phyloP scores from a whole-genome alignment of 768 basidiomycete species.

The Postia placenta region DNA sequence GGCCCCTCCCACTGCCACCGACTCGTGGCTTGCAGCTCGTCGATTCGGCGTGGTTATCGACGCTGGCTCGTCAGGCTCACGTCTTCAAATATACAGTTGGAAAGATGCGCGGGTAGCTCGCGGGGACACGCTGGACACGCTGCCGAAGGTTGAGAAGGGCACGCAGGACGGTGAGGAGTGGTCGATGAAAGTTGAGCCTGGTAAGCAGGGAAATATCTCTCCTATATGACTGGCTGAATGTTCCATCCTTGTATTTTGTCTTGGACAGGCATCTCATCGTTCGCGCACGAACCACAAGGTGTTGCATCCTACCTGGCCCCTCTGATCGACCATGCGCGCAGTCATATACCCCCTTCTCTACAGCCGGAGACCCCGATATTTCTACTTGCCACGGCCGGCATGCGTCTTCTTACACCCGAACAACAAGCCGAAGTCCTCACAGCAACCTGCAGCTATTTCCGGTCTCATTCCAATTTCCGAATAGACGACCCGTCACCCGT shows the following conservation, averaged over 20 bases:
- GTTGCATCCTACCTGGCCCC: conserved; percentile 78
- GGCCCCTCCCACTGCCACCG: conserved; percentile 67
- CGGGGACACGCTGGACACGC: conserved; percentile 43
- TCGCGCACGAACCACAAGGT: conserved; percentile 59
- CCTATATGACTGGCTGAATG: not conserved
- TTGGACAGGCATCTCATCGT: conserved; percentile 75
- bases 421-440: conserved; percentile 71
- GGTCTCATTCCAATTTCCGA: conserved; percentile 69
- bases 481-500: conserved; percentile 57
- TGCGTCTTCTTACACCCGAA: conserved; percentile 74
- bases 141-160: conserved; percentile 92
- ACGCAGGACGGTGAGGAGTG: conserved; percentile 75
- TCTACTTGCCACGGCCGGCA: conserved; percentile 93
- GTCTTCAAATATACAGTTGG: conserved; percentile 98
- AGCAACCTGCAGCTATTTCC: conserved; percentile 72
- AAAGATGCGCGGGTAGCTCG: conserved; percentile 65
- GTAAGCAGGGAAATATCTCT: conserved; percentile 37
- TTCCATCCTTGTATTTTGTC: not conserved
- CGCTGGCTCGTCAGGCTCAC: conserved; percentile 95
- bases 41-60: conserved; percentile 95
- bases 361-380: conserved; percentile 86
- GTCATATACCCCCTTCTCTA: conserved; percentile 81
- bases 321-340: conserved; percentile 74
- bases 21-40: conserved; percentile 73
- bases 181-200: conserved; percentile 91